A percentile compares a stretch with the other conserved stretches of the same genome.
Conservation (phyloP, 768 basidiomycete species). For the Coprinellus micaceus region DNA sequence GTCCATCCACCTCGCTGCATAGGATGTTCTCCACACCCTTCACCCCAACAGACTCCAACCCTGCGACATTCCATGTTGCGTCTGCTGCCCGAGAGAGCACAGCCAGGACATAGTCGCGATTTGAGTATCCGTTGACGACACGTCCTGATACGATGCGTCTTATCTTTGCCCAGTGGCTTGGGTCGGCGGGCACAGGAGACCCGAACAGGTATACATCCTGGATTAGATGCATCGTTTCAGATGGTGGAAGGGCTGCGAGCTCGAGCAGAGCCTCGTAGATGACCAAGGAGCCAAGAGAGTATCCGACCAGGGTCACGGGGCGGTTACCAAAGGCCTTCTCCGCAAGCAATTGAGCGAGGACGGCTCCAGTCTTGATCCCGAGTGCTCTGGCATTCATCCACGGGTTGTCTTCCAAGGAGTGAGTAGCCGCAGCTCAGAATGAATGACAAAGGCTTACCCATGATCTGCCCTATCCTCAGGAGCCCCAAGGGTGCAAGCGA, state of each 20-base stretch:
- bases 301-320: slow-evolving; percentile 53
- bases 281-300: slow-evolving; percentile 53
- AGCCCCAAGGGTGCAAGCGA: slow-evolving; percentile 49
- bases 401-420: slow-evolving; percentile 43
- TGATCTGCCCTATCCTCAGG: slow-evolving; percentile 50
- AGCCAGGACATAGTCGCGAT: slow-evolving; percentile 51
- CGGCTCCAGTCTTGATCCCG: slow-evolving; percentile 49
- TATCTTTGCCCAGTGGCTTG: slow-evolving; percentile 40
- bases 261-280: slow-evolving; percentile 53
- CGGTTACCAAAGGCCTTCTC: slow-evolving; percentile 51
- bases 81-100: slow-evolving; percentile 46
- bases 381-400: slow-evolving; percentile 56
- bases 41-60: slow-evolving; percentile 43
- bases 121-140: slow-evolving; percentile 52
- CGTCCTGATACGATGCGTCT: slow-evolving; percentile 49
- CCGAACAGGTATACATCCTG: slow-evolving; percentile 58
- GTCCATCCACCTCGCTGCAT: slow-evolving; percentile 46
- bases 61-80: slow-evolving; percentile 49
- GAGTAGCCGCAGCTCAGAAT: neutral
- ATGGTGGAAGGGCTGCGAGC: slow-evolving; percentile 41
- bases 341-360: slow-evolving; percentile 48
- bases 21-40: slow-evolving; percentile 51
- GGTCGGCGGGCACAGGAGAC: slow-evolving; percentile 40
- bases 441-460: slow-evolving; percentile 33
- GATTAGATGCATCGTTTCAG: slow-evolving; percentile 43